phyloP scores from a whole-genome alignment of 805 yeast genomes.

The Dipodascus albidus region DNA sequence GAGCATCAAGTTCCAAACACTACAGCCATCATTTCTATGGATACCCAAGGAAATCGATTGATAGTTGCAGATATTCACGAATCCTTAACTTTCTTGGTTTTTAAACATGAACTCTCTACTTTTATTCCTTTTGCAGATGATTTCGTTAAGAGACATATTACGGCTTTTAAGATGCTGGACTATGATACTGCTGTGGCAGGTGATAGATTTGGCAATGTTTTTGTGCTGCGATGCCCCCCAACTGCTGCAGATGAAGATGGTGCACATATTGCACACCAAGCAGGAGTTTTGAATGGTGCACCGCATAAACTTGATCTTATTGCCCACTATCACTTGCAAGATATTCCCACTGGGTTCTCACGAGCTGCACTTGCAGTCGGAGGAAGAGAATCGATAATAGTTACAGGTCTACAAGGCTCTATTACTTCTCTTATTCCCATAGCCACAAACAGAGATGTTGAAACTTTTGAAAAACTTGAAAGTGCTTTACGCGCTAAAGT shows the following conservation, averaged over 20 bases:
- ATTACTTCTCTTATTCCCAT: conserved; percentile 68
- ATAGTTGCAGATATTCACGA: conserved; percentile 63
- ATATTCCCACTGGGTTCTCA: conserved; percentile 53
- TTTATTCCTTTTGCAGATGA: conserved; percentile 67
- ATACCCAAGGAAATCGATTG: conserved; percentile 44
- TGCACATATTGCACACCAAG: conserved; percentile 26
- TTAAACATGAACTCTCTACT: conserved; percentile 28
- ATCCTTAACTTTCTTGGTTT: conserved; percentile 49
- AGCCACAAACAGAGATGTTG: conserved; percentile 46
- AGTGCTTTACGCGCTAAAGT: conserved; percentile 22
- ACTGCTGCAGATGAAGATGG: conserved; percentile 42
- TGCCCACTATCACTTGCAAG: conserved; percentile 57
- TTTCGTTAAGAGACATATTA: conserved; percentile 50
- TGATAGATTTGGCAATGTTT: conserved; percentile 76
- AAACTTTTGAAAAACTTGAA: conserved; percentile 47
- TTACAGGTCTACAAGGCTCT: conserved; percentile 73
- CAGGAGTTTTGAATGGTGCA: conserved; percentile 35
- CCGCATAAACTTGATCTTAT: conserved; percentile 37
- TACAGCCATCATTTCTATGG: conserved; percentile 42
- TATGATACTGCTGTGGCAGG: conserved; percentile 70
- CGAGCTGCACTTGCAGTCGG: conserved; percentile 45
- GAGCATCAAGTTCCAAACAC: conserved; percentile 31
- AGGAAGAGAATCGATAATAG: conserved; percentile 56
- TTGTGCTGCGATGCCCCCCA: conserved; percentile 52
- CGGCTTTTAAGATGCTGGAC: conserved; percentile 52